Conservation (phyloP, 768 basidiomycete genomes). For the Glaciozyma antarctica region DNA sequence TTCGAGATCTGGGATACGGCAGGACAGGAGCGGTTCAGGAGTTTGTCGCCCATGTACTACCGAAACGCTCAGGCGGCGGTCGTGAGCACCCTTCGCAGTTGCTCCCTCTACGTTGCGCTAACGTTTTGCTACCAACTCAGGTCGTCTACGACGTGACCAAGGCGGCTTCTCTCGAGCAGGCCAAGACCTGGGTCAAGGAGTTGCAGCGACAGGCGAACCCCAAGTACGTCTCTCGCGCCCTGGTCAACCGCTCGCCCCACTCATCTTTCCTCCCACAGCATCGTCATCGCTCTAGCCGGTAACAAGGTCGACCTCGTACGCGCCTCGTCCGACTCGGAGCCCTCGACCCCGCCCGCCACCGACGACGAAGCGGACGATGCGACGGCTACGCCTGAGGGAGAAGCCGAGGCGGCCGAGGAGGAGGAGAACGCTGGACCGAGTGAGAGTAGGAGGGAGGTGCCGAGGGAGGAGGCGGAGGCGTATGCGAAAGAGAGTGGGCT, state of each 20-base stretch:
- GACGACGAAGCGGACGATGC: conserved; percentile 80
- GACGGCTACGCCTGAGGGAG: conserved; percentile 66
- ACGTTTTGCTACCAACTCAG: conserved; percentile 87
- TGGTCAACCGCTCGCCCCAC: background rate
- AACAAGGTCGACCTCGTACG: conserved; percentile 79
- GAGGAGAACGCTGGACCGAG: conserved; percentile 45
- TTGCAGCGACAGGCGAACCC: conserved; percentile 97
- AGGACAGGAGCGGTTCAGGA: conserved; percentile 86
- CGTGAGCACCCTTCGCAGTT: background rate
- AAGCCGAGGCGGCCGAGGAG: conserved; percentile 55
- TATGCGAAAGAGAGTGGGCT: conserved; percentile 92
- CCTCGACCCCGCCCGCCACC: conserved; percentile 10
- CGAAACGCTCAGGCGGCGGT: conserved; percentile 45
- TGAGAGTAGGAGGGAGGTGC: conserved; percentile 77
- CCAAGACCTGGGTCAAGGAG: conserved; percentile 99
- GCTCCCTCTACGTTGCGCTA: background rate
- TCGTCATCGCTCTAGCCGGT: conserved; percentile 89
- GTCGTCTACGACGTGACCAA: conserved; percentile 98
- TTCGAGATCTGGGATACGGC: conserved; percentile 96
- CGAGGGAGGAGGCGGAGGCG: conserved; percentile 86
- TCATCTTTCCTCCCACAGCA: conserved; percentile 2
- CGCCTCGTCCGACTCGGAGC: conserved; percentile 18
- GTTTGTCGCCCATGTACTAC: conserved; percentile 91
- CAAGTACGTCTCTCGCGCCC: conserved; percentile 51
- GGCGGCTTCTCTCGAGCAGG: conserved; percentile 80